Evolutionary conservation across 306 rosid species (phyloP).

Genomic region (Vigna hirtella): DNA sequence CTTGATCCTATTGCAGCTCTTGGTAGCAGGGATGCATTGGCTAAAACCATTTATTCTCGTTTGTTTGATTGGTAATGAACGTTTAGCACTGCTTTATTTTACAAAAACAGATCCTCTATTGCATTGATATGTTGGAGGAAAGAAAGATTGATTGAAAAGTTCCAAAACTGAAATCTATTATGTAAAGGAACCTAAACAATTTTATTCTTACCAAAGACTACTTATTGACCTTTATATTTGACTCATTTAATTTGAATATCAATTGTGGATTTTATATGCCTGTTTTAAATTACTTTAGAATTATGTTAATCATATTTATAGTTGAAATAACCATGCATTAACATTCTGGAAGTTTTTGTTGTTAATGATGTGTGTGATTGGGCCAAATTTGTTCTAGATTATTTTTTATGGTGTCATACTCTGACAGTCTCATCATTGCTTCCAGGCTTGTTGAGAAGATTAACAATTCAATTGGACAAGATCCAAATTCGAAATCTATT

Average conservation of each 20-base stretch:
- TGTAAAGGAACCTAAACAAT: slow-evolving; percentile 7
- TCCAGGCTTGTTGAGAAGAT: slow-evolving; percentile 97
- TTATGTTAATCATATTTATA: slow-evolving; percentile 1
- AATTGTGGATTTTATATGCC: slow-evolving; percentile 23
- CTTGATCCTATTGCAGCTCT: slow-evolving; percentile 97
- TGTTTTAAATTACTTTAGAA: slow-evolving; percentile 11
- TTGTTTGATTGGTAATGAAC: slow-evolving; percentile 94
- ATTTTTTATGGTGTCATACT: slow-evolving; percentile 43
- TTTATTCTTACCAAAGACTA: slow-evolving; percentile 10
- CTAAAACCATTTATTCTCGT: slow-evolving; percentile 94
- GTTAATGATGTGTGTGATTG: slow-evolving; percentile 11
- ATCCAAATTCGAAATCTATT: slow-evolving; percentile 88
- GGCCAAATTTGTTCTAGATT: slow-evolving; percentile 29
- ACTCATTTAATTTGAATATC: slow-evolving; percentile 25
- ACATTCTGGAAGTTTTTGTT: slow-evolving; percentile 9
- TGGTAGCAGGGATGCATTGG: slow-evolving; percentile 95
- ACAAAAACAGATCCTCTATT: slow-evolving; percentile 34
- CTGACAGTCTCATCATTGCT: slow-evolving; percentile 40
- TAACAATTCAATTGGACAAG: slow-evolving; percentile 95
- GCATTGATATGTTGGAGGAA: slow-evolving; percentile 37
- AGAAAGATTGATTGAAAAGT: slow-evolving; percentile 25
- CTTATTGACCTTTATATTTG: slow-evolving; percentile 25
- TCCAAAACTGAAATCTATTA: slow-evolving; percentile 10
- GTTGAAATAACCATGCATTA: slow-evolving; percentile 20
- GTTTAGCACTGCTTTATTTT: slow-evolving; percentile 41